A percentile compares a stretch with the other conserved stretches of the same genome.
These are phyloP conservation scores for Rhizophagus prolifer DNA, from an alignment of 192 early-diverging fungal species.

Conservation along the genomic window DNA sequence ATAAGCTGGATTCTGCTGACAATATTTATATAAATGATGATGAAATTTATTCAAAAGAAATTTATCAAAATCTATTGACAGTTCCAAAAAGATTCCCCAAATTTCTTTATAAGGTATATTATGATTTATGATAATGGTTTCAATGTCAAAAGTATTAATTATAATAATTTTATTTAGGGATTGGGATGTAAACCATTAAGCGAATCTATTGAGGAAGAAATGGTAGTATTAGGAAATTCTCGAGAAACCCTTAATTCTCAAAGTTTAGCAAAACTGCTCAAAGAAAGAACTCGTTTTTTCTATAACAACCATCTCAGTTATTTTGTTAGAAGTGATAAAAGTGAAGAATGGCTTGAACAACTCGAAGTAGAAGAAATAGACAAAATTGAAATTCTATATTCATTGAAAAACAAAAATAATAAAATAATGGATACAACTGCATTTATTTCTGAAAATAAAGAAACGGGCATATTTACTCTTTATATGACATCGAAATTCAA, in stretches of 20 bases:
- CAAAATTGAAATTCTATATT: slow-evolving; percentile 60
- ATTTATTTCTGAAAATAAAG: not conserved
- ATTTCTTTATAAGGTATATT: slow-evolving; percentile 49
- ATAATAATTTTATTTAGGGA: not conserved
- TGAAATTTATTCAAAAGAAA: slow-evolving; percentile 55
- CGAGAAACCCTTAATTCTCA: slow-evolving; percentile 44
- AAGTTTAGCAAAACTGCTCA: slow-evolving; percentile 61
- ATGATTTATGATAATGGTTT: not conserved
- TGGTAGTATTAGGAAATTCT: slow-evolving; percentile 48
- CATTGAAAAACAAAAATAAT: slow-evolving; percentile 38
- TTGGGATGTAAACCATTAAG: slow-evolving; percentile 70
- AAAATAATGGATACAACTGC: not conserved
- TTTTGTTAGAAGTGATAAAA: slow-evolving; percentile 47
- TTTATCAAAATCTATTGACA: slow-evolving; percentile 65
- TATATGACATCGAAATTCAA: not conserved
- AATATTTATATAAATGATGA: slow-evolving; percentile 84
- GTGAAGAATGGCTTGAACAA: slow-evolving; percentile 55
- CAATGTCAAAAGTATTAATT: not conserved
- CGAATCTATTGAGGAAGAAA: slow-evolving; percentile 56
- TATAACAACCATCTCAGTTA: slow-evolving; percentile 60
- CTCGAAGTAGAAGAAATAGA: slow-evolving; percentile 67
- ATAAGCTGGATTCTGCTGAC: slow-evolving; percentile 61
- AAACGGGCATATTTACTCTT: not conserved
- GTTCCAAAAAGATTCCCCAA: slow-evolving; percentile 66
- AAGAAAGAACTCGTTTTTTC: slow-evolving; percentile 74